Base-by-base conservation (phyloP, 768 basidiomycete genomes). In the Clitopilus hobsonii region DNA sequence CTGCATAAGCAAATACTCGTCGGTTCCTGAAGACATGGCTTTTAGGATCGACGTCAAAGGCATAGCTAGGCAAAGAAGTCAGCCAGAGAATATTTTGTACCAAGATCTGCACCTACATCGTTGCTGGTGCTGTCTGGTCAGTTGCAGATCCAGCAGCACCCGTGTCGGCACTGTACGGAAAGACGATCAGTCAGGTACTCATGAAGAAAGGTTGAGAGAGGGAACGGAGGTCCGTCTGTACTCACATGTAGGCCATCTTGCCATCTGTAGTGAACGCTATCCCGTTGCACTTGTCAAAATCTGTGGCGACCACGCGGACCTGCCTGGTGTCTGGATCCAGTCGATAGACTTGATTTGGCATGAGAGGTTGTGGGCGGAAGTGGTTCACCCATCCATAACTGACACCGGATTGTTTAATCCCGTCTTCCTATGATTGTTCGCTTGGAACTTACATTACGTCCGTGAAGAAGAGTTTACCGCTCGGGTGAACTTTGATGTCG, bases 301-400 rank as follows among this genome's bases (percentile, higher is more conserved):
- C 86, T 58, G 88, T 86, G 2, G 91, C 89, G 2, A 91, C 86
- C 6, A 86, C 85, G 2, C 81, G 79, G 5, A 92, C 80, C 26
- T 79, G 68, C 3, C 86, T 78, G 1, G 84, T 86, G 1, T 74
- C 72, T 7, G 86, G 82, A 63, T 90, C 83, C 61, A 90, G 83
- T 11, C 86, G 78, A 65, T 94, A 94, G 14, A 91, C 88, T 61
- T 91, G 89, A 48, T 78, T 84, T 2, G 87, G 89, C 51, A 90
- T 63, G 45, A 82, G 74, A 6, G 86, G 88, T 4, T 70, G 59
- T 0, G 86, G 82, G 49, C 89, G 82, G 75, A 91, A 91, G 49
- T 75, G 72, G 55, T 83, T 81, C 28, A 86, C 53, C 61, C 75
- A 86, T 0, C 87, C 86, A 59, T 86, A 86, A 23, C 85, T 88